Conservation (phyloP, 2,329 filamentous ascomycete species). For the Emericellopsis cladophorae region DNA sequence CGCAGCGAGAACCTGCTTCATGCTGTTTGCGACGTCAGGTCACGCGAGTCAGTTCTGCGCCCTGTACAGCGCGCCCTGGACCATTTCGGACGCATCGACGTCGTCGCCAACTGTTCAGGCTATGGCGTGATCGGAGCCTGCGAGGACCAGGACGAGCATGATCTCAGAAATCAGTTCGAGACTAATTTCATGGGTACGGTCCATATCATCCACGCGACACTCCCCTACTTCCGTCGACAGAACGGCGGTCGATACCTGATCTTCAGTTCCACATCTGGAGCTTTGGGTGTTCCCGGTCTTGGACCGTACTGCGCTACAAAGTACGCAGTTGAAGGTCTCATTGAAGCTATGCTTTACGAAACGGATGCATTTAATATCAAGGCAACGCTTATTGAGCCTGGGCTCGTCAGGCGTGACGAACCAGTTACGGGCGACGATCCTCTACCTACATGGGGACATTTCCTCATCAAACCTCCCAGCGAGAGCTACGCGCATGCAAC, state of each 20-base stretch:
- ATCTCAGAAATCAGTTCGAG: constrained; percentile 91
- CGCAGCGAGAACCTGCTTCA: constrained; percentile 65
- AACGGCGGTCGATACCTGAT: constrained; percentile 75
- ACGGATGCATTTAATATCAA: constrained; percentile 86
- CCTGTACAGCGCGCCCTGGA: constrained; percentile 59
- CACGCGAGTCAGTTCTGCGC: constrained; percentile 60
- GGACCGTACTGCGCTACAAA: constrained; percentile 96
- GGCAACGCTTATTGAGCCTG: constrained; percentile 84
- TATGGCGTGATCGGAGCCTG: constrained; percentile 93
- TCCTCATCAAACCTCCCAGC: constrained; percentile 76
- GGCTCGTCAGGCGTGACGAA: constrained; percentile 78
- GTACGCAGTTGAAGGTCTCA: constrained; percentile 89
- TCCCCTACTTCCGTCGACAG: constrained; percentile 77
- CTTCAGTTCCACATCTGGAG: constrained; percentile 85
- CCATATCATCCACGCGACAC: constrained; percentile 79
- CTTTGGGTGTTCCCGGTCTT: constrained; percentile 83
- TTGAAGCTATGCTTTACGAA: constrained; percentile 95
- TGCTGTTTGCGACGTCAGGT: constrained; percentile 80
- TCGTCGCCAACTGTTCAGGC: constrained; percentile 87
- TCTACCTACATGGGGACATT: constrained; percentile 79
- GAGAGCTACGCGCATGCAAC: constrained; percentile 68
- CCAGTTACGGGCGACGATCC: constrained; percentile 41
- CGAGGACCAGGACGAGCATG: constrained; percentile 92
- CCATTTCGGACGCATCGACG: constrained; percentile 71
- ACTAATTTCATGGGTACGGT: constrained; percentile 95